Percentiles rank a stretch among this genome's conserved stretches.
Evolutionary conservation across 768 basidiomycete genomes (phyloP).

Genomic region (Lepiota venenata): DNA sequence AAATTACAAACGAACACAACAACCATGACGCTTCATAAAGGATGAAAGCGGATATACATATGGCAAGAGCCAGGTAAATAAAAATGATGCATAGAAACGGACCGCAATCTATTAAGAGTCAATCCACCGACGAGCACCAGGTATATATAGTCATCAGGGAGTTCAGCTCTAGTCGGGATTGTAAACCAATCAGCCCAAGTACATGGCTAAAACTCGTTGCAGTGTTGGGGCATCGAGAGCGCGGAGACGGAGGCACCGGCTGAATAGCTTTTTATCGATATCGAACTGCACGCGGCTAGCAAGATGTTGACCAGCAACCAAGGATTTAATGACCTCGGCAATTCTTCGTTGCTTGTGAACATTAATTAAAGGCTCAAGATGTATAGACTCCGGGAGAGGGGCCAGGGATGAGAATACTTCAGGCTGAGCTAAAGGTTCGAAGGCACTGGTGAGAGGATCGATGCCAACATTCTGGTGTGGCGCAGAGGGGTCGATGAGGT

Average conservation of each 20-base stretch:
- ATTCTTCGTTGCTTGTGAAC: slow-evolving; percentile 86
- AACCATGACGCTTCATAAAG: too few relatives aligned
- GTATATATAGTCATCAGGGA: too few relatives aligned
- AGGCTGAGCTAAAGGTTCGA: slow-evolving; percentile 69
- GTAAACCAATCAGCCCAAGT: slow-evolving; percentile 14
- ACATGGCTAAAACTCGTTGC: slow-evolving; percentile 31
- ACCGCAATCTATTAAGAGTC: too few relatives aligned
- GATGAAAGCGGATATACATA: too few relatives aligned
- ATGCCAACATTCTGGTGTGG: slow-evolving; percentile 66
- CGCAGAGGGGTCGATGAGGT: slow-evolving; percentile 80
- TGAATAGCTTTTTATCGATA: slow-evolving; percentile 74
- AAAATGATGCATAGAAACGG: too few relatives aligned
- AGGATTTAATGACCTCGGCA: slow-evolving; percentile 73
- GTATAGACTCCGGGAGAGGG: slow-evolving; percentile 71
- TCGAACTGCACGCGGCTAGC: slow-evolving; percentile 69
- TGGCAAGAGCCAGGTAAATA: too few relatives aligned
- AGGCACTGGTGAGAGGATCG: slow-evolving; percentile 57
- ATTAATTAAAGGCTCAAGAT: slow-evolving; percentile 83
- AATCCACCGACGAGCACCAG: neutral
- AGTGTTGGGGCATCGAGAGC: slow-evolving; percentile 58
- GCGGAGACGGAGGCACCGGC: slow-evolving; percentile 67
- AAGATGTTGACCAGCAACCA: slow-evolving; percentile 82
- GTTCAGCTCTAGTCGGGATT: neutral
- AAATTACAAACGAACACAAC: too few relatives aligned
- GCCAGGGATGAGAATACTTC: slow-evolving; percentile 76